Conservation (phyloP, 2,329 filamentous ascomycete species). For the Neofusicoccum sp. region DNA sequence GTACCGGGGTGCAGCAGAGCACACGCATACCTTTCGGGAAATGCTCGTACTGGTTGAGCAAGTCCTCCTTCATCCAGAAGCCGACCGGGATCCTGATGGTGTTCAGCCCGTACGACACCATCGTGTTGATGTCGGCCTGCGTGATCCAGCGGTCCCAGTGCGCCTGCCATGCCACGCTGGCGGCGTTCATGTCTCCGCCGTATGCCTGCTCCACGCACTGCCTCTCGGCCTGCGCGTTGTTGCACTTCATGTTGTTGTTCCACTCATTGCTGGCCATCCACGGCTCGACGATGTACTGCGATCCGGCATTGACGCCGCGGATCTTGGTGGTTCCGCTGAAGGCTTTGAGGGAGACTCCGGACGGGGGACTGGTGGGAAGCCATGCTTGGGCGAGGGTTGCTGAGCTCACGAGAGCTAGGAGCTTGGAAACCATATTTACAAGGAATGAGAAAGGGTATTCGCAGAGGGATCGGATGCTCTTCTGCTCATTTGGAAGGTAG, state of each 20-base stretch:
- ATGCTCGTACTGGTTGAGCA: constrained; percentile 52
- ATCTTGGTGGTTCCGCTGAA: constrained; percentile 43
- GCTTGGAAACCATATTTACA: background rate
- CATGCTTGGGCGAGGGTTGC: background rate
- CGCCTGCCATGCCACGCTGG: constrained; percentile 50
- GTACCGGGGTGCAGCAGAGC: background rate
- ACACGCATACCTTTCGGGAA: constrained; percentile 45
- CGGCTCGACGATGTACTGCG: constrained; percentile 56
- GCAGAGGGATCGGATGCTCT: background rate
- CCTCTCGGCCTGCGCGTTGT: constrained; percentile 51
- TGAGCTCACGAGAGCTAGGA: background rate
- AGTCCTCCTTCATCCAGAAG: constrained; percentile 57
- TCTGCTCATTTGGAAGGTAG: background rate
- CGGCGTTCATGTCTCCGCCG: constrained; percentile 33
- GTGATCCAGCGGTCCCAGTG: constrained; percentile 59
- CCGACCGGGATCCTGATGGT: constrained; percentile 59
- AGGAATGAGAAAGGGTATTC: background rate
- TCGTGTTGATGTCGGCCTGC: constrained; percentile 52
- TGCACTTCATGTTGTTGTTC: constrained; percentile 51
- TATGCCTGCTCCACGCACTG: constrained; percentile 49
- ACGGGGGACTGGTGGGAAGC: background rate
- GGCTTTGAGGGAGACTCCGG: background rate
- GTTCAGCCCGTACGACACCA: constrained; percentile 54
- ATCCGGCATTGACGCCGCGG: constrained; percentile 59
- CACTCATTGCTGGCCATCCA: constrained; percentile 56